Conservation (phyloP, 768 basidiomycete genomes). For the Calocybe gangraenosa region DNA sequence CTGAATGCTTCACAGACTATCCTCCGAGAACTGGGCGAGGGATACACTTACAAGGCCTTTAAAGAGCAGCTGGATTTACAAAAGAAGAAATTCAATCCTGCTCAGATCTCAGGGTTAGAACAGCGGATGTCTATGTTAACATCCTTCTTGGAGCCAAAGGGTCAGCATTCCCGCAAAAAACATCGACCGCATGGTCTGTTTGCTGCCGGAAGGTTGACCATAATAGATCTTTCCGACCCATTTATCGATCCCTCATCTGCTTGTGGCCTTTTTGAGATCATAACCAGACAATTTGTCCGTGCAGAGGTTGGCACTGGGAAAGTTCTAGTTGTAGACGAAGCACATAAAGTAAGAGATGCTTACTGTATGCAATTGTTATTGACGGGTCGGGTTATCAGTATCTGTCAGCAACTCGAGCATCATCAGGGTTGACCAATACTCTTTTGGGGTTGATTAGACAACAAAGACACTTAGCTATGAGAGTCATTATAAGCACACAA, state of each 20-base stretch:
- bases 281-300: slow-evolving; percentile 61
- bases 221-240: slow-evolving; percentile 69
- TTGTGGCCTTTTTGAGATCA: slow-evolving; percentile 67
- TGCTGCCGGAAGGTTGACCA: slow-evolving; percentile 53
- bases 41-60: slow-evolving; percentile 50
- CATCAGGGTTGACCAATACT: slow-evolving; percentile 53
- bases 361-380: background rate
- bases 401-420: slow-evolving; percentile 41
- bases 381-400: slow-evolving; percentile 50
- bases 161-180: slow-evolving; percentile 1
- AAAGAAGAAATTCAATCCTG: slow-evolving; percentile 50
- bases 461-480: slow-evolving; percentile 69
- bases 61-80: slow-evolving; percentile 38
- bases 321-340: slow-evolving; percentile 69
- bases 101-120: slow-evolving; percentile 51
- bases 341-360: slow-evolving; percentile 53
- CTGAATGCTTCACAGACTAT: slow-evolving; percentile 36
- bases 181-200: slow-evolving; percentile 34
- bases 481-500: slow-evolving; percentile 73
- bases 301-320: slow-evolving; percentile 59
- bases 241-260: slow-evolving; percentile 67
- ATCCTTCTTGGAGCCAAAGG: slow-evolving; percentile 45
- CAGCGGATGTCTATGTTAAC: slow-evolving; percentile 61
- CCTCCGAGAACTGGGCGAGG: slow-evolving; percentile 58
- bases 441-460: slow-evolving; percentile 59